Conservation (phyloP, 2,329 filamentous ascomycete species). For the Aspergillus sp. region DNA sequence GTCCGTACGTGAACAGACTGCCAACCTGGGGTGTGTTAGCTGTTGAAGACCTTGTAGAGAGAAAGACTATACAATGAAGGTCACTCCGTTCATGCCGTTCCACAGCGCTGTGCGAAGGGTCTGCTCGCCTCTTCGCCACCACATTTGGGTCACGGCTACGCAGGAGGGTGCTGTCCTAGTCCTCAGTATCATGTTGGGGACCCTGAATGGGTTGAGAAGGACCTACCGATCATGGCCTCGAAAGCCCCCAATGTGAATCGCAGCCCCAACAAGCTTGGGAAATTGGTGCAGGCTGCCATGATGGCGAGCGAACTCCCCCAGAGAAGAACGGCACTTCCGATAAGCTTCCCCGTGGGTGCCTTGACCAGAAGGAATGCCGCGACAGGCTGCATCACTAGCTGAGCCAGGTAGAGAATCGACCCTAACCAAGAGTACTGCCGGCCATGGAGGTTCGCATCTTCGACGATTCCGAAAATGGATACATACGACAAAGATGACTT, state of each 20-base stretch:
- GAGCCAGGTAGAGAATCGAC: conserved; percentile 60
- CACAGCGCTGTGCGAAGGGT: conserved; percentile 56
- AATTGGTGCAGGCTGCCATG: conserved; percentile 52
- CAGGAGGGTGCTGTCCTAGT: conserved; percentile 46
- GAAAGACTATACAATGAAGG: conserved; percentile 43
- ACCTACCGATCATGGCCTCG: conserved; percentile 23
- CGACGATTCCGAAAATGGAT: conserved; percentile 40
- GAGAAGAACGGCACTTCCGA: conserved; percentile 50
- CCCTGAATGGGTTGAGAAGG: neutral
- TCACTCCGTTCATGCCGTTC: conserved; percentile 62
- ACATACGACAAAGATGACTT: conserved; percentile 32
- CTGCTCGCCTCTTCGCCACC: conserved; percentile 60
- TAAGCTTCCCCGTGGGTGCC: conserved; percentile 53
- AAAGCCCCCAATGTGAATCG: conserved; percentile 46
- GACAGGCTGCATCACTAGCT: conserved; percentile 57
- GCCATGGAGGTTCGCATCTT: conserved; percentile 48
- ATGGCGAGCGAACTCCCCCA: conserved; percentile 53
- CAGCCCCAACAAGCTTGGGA: conserved; percentile 45
- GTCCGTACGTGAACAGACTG: conserved; percentile 56
- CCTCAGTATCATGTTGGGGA: neutral
- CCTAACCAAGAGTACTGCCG: conserved; percentile 59
- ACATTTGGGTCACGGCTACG: conserved; percentile 59
- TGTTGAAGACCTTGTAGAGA: neutral
- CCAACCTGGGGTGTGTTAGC: conserved; percentile 33
- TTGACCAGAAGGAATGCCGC: conserved; percentile 46